Evolutionary conservation across 306 rosid genomes (phyloP), one percentile per base, ranked within the genome.

Genomic region (Alnus glutinosa): DNA sequence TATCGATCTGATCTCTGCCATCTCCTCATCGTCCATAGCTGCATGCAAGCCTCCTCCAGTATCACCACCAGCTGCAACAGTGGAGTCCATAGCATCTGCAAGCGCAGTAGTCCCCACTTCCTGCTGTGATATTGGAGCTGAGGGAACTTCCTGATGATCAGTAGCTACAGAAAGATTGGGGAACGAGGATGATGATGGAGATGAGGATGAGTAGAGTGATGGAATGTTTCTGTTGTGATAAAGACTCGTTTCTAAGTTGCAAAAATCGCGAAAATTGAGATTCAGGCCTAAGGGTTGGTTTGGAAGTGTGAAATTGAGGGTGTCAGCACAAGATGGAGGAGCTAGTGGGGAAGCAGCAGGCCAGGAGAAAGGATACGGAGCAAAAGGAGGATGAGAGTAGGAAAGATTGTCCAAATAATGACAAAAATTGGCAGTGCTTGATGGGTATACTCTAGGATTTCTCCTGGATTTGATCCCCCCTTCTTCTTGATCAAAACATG

Each of bases 21-120:
- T 88, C 83, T 86, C 97, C 77, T 89, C 91, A 50, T 94, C 98
- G 15, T 87, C 97, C 93, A 92, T 86, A 9, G 90, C 88, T 42
- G 88, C 86, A 76, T 89, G 92, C 57, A 85, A 73, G 47, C 86
- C 89, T 55, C 81, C 82, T 30, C 66, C 89, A 50, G 49, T 55
- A 6, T 71, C 77, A 78, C 34, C 77, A 76, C 34, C 85, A 36
- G 79, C 66, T 70, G 86, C 55, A 36, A 59, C 84, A 69, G 81
- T 54, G 57, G 87, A 77, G 78, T 83, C 85, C 52, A 76, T 30
- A 10, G 75, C 58, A 76, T 83, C 82, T 28, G 66, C 82, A 70
- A 80, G 74, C 7, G 82, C 78, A 83, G 87, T 80, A 66, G 75
- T 68, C 59, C 83, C 84, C 77, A 80, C 88, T 77, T 70, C 86